Evolutionary conservation across 306 rosid genomes (phyloP).

Genomic region (Cyamopsis tetragonoloba): DNA sequence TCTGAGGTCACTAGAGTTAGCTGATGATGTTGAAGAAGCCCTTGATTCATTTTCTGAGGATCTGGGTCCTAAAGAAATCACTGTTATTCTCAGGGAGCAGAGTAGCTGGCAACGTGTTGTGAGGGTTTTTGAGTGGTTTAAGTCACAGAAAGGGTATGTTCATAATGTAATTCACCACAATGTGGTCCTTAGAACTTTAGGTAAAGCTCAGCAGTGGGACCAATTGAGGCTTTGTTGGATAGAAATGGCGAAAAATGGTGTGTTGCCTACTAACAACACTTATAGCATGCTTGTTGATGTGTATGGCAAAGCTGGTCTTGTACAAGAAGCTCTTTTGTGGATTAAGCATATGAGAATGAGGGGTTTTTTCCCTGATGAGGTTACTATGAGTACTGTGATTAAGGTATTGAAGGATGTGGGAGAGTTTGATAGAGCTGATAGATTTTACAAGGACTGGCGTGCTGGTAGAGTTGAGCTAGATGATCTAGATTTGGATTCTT

Average conservation of each 20-base stretch:
- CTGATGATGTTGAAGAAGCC: constrained; percentile 37
- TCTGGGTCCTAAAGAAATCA: constrained; percentile 60
- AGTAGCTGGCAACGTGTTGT: constrained; percentile 56
- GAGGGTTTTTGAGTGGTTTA: constrained; percentile 70
- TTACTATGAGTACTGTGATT: constrained; percentile 81
- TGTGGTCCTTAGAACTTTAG: constrained; percentile 68
- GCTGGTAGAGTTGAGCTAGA: constrained; percentile 59
- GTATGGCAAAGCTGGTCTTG: constrained; percentile 79
- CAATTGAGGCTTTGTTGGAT: constrained; percentile 70
- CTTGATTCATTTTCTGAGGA: constrained; percentile 42
- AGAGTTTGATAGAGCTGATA: constrained; percentile 68
- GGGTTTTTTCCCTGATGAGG: constrained; percentile 81
- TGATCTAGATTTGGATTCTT: constrained; percentile 62
- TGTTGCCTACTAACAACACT: constrained; percentile 62
- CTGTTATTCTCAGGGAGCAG: constrained; percentile 65
- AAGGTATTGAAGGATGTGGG: constrained; percentile 73
- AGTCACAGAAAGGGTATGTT: constrained; percentile 48
- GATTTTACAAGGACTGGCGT: constrained; percentile 77
- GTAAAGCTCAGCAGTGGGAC: constrained; percentile 84
- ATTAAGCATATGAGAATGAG: constrained; percentile 71
- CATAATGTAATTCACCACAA: constrained; percentile 87
- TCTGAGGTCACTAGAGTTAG: constrained; percentile 40
- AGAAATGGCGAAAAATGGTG: constrained; percentile 67
- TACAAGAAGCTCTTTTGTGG: constrained; percentile 83
- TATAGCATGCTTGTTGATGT: constrained; percentile 84